phyloP scores from a whole-genome alignment of 768 basidiomycete species.

The Tulasnella sp. region DNA sequence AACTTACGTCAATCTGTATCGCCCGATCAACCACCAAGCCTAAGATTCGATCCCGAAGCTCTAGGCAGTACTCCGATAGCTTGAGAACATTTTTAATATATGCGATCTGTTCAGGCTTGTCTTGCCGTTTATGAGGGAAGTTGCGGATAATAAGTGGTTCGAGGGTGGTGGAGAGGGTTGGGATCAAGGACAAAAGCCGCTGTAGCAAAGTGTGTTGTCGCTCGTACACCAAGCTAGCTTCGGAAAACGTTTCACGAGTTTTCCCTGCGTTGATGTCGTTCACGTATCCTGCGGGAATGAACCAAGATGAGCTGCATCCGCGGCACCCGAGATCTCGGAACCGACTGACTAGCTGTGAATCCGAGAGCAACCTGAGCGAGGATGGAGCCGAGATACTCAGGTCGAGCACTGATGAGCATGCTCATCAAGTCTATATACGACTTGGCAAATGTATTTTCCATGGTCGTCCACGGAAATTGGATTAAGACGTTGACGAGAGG shows the following conservation, averaged over 20 bases:
- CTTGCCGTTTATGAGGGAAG: constrained; percentile 92
- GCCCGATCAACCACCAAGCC: constrained; percentile 87
- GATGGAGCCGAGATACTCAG: constrained; percentile 81
- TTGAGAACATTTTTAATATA: constrained; percentile 85
- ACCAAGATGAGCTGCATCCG: not conserved
- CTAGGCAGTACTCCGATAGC: constrained; percentile 78
- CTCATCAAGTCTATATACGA: constrained; percentile 83
- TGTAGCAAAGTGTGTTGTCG: constrained; percentile 77
- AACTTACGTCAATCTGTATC: constrained; percentile 84
- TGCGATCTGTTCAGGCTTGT: constrained; percentile 63
- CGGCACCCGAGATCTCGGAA: not conserved
- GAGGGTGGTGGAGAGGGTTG: constrained; percentile 79
- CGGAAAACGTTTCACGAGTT: not conserved
- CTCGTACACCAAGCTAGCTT: constrained; percentile 64
- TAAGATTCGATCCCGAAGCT: constrained; percentile 67
- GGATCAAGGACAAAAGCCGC: constrained; percentile 80
- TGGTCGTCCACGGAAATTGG: constrained; percentile 83
- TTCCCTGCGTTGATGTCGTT: not conserved
- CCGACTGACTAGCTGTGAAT: constrained; percentile 73
- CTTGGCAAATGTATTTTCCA: constrained; percentile 74
- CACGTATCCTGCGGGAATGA: not conserved
- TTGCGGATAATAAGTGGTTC: constrained; percentile 71
- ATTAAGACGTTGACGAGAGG: constrained; percentile 78
- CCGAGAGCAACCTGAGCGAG: constrained; percentile 73
- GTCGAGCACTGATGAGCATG: constrained; percentile 80